Percentiles rank a stretch among this genome's conserved stretches.
Evolutionary conservation across 768 basidiomycete species (phyloP).

Genomic region (Pisolithus orientalis): DNA sequence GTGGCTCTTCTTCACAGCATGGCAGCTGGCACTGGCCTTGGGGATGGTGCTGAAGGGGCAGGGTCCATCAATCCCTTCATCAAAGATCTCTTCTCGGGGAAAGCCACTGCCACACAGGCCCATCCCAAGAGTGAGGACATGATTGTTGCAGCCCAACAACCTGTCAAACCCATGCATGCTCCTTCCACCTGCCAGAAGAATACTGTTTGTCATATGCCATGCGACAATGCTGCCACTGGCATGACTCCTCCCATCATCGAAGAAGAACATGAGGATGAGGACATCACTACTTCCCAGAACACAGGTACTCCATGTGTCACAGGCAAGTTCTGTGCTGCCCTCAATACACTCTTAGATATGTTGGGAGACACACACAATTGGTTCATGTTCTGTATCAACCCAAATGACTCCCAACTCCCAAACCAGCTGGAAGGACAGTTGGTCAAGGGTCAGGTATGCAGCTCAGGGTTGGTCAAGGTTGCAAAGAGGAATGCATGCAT

Average conservation of each 20-base stretch:
- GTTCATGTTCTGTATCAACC: constrained; percentile 33
- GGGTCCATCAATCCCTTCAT: no score
- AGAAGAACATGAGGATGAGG: no score
- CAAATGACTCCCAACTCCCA: constrained; percentile 93
- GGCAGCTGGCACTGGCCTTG: no score
- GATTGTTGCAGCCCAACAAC: constrained; percentile 90
- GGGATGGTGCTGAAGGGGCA: no score
- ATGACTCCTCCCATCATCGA: background rate
- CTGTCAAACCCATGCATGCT: constrained; percentile 88
- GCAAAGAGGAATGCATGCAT: no score
- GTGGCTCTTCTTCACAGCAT: constrained; percentile 80
- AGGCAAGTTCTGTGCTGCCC: constrained; percentile 79
- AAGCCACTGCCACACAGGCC: no score
- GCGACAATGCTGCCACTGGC: no score
- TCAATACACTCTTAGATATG: constrained; percentile 83
- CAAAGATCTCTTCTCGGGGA: no score
- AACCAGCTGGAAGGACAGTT: constrained; percentile 90
- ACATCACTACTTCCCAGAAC: no score
- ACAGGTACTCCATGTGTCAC: constrained; percentile 59
- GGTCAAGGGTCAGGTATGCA: constrained; percentile 48
- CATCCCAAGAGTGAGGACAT: constrained; percentile 93
- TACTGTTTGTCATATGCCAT: constrained; percentile 48
- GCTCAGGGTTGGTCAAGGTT: no score
- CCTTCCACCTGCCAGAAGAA: constrained; percentile 84
- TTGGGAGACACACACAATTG: constrained; percentile 85